Evolutionary conservation across 768 basidiomycete species (phyloP), one percentile per base, ranked within the genome.

Genomic region (Panaeolus cyanescens): DNA sequence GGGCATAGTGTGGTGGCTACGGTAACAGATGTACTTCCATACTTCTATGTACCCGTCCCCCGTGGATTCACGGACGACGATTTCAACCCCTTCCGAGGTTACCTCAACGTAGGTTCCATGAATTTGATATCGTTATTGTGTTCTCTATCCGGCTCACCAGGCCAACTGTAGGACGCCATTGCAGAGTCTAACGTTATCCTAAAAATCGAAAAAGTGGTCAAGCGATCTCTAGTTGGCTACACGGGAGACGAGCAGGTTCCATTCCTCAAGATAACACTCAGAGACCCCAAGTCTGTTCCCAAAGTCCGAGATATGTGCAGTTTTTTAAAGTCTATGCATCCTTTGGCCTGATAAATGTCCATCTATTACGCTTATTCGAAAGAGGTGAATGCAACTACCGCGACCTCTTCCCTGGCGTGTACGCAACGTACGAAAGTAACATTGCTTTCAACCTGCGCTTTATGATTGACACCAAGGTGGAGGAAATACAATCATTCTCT

Each of bases 381-480:
- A 79, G 86, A 59, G 91, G 87, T 34, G 89, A 92, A 75, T 83
- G 89, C 66, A 75, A 79, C 22, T 95, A 85, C 70, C 79, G 85
- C 61, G 85, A 80, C 61, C 74, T 91, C 28, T 91, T 86, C 59
- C 66, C 73, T 6, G 81, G 77, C 8, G 73, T 80, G 28, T 77
- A 87, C 15, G 60, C 86, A 30, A 98, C 96, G 0, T 99, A 82
- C 64, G 97, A 99, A 74, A 97, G 95, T 68, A 99, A 99, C 70
- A 92, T 99, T 58, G 87, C 86, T 0, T 99, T 93, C 69, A 87
- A 84, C 3, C 78, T 99, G 55, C 87, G 97, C 7, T 99, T 98
- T 74, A 99, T 99, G 97, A 96, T 99, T 63, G 97, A 99, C 70
- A 91, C 93, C 5, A 89, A 95, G 82, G 96, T 93, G 25, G 8